phyloP scores from a whole-genome alignment of 345 rosid genomes.

The Eucalyptus victrix region DNA sequence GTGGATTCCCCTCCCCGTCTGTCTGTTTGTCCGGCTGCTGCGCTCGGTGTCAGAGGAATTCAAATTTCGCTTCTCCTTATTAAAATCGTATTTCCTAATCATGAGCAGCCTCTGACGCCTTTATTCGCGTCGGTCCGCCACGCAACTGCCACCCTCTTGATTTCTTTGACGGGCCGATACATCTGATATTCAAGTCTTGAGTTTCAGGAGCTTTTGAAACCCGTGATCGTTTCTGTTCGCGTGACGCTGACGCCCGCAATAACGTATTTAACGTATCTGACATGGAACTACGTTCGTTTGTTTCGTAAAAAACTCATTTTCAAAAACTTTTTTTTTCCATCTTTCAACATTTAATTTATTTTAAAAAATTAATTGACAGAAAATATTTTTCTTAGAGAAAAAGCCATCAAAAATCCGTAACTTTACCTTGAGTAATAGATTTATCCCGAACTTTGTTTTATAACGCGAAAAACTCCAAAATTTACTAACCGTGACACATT shows the following conservation, averaged over 20 bases:
- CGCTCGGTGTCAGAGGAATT: background rate
- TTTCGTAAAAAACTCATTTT: too few species aligned
- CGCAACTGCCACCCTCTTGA: background rate
- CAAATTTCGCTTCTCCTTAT: background rate
- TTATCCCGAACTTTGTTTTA: too few species aligned
- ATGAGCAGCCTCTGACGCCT: background rate
- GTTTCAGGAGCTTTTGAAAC: background rate
- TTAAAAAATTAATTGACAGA: too few species aligned
- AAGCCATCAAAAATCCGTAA: fast-evolving
- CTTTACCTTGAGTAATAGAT: too few species aligned
- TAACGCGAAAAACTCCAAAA: too few species aligned
- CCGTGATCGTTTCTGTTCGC: background rate
- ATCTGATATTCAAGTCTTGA: background rate
- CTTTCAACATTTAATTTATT: too few species aligned
- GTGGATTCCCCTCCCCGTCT: background rate
- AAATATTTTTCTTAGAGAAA: too few species aligned
- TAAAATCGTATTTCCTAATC: background rate
- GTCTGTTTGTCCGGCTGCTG: background rate
- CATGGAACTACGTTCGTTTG: too few species aligned
- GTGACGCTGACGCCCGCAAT: background rate
- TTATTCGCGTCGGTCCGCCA: background rate
- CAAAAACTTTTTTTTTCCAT: too few species aligned
- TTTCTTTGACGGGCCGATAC: background rate
- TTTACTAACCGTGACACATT: too few species aligned
- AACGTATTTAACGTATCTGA: background rate